phyloP scores from a whole-genome alignment of 1,139 yeast species.

The Tardiomyces depauwii region DNA sequence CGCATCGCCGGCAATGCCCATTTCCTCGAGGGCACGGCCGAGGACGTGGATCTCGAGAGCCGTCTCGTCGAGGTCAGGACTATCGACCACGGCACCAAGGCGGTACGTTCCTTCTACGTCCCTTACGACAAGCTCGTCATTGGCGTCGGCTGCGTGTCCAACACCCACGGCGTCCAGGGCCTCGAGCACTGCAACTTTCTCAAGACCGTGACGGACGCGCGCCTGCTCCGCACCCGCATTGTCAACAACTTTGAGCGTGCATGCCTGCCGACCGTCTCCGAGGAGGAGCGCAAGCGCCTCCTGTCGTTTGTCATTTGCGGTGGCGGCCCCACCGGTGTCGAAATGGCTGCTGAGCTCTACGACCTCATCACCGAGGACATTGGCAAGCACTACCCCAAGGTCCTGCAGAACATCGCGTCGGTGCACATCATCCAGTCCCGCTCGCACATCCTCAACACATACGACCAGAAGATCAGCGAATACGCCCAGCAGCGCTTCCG shows the following conservation, averaged over 20 bases:
- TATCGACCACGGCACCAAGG: conserved; percentile 29
- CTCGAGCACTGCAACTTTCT: conserved; percentile 44
- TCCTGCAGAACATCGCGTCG: conserved; percentile 46
- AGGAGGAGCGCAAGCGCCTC: conserved; percentile 45
- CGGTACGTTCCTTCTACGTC: conserved; percentile 35
- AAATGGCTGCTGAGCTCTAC: conserved; percentile 53
- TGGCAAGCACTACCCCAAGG: conserved; percentile 40
- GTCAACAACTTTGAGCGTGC: conserved; percentile 46
- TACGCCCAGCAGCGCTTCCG: conserved; percentile 50
- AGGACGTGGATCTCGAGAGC: conserved; percentile 39
- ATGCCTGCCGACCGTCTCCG: conserved; percentile 47
- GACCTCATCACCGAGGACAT: conserved; percentile 52
- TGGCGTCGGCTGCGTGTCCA: conserved; percentile 54
- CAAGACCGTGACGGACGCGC: conserved; percentile 58
- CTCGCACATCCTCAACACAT: conserved; percentile 51
- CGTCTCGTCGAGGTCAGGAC: conserved; percentile 43
- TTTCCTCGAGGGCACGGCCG: conserved; percentile 45
- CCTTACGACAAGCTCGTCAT: conserved; percentile 55
- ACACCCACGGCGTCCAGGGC: conserved; percentile 58
- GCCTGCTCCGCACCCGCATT: conserved; percentile 41
- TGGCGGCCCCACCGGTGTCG: conserved; percentile 66
- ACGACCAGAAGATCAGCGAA: conserved; percentile 47
- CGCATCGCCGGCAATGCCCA: conserved; percentile 39
- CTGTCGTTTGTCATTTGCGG: conserved; percentile 57
- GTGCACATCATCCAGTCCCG: conserved; percentile 57